phyloP scores from a whole-genome alignment of 2,329 filamentous ascomycete species.

The Exophiala alcalophila region DNA sequence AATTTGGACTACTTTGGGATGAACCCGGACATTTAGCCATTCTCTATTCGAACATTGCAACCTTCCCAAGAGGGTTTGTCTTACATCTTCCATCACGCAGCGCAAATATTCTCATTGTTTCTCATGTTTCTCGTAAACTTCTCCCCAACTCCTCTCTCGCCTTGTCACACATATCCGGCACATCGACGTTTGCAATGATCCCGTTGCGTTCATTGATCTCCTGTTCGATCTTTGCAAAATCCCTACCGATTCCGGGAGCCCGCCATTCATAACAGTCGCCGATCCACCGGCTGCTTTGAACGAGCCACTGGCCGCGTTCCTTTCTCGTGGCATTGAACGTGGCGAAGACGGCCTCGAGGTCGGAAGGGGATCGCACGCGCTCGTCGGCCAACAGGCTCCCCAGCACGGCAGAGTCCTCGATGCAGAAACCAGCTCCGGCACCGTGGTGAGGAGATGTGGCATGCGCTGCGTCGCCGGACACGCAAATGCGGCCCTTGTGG shows the following conservation, averaged over 20 bases:
- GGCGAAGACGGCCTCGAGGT: constrained; percentile 34
- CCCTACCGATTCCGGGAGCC: constrained; percentile 32
- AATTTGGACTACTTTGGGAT: too few relatives aligned
- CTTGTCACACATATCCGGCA: constrained; percentile 31
- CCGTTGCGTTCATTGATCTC: constrained; percentile 37
- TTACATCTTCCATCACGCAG: too few relatives aligned
- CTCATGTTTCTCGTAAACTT: too few relatives aligned
- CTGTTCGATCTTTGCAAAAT: constrained; percentile 38
- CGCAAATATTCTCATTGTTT: too few relatives aligned
- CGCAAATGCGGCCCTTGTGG: constrained; percentile 35
- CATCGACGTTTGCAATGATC: constrained; percentile 29
- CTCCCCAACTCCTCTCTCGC: constrained; percentile 29
- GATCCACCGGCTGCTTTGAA: constrained; percentile 36
- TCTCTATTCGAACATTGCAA: too few relatives aligned
- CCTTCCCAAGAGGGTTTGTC: too few relatives aligned
- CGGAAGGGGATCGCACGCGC: constrained; percentile 21
- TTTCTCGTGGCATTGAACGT: constrained; percentile 33
- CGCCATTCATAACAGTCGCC: constrained; percentile 38
- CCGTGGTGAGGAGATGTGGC: constrained; percentile 45
- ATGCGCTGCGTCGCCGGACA: constrained; percentile 43
- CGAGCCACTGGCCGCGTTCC: constrained; percentile 36
- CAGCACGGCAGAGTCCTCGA: constrained; percentile 36
- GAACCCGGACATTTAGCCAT: too few relatives aligned
- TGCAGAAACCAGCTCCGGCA: constrained; percentile 37
- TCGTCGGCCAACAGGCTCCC: constrained; percentile 32